A percentile compares a stretch with the other conserved stretches of the same genome.
phyloP scores from a whole-genome alignment of 176 grass and related monocot species.

The Secale cereale region DNA sequence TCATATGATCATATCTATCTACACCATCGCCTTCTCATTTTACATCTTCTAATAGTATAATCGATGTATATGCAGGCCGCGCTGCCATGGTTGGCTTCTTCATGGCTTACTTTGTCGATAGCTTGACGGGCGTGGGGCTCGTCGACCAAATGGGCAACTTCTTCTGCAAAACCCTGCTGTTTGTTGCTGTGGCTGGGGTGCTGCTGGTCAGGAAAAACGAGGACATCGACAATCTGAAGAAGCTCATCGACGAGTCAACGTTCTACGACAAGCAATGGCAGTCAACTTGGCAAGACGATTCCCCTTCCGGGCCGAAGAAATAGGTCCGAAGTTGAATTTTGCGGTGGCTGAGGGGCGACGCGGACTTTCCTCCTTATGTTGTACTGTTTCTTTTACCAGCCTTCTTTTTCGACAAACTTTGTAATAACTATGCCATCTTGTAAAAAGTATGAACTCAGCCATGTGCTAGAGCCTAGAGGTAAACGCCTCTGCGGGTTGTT shows the following conservation, averaged over 20 bases:
- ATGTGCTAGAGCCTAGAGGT: slow-evolving; percentile 21
- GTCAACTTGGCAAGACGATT: slow-evolving; percentile 90
- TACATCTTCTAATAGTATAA: not conserved
- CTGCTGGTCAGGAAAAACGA: slow-evolving; percentile 82
- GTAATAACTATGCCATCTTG: slow-evolving; percentile 19
- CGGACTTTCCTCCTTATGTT: not conserved
- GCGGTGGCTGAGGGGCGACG: not conserved
- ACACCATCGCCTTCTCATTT: not conserved
- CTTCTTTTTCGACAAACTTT: not conserved
- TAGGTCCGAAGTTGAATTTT: slow-evolving; percentile 19
- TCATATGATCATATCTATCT: not conserved
- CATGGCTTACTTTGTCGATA: slow-evolving; percentile 97
- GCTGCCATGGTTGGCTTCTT: slow-evolving; percentile 99
- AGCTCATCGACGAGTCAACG: slow-evolving; percentile 75
- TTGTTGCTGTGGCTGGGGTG: slow-evolving; percentile 71
- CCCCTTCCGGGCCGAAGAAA: slow-evolving; percentile 32
- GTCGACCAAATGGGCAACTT: slow-evolving; percentile 91
- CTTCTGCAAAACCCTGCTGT: slow-evolving; percentile 93
- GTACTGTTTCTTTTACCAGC: not conserved
- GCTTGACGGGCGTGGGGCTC: slow-evolving; percentile 77
- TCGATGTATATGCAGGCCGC: slow-evolving; percentile 46
- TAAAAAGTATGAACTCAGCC: slow-evolving; percentile 26
- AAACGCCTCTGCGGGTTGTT: not conserved
- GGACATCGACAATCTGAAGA: slow-evolving; percentile 71
- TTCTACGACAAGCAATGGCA: slow-evolving; percentile 98